Evolutionary conservation across 768 basidiomycete species (phyloP).

Genomic region (Glaciozyma antarctica): DNA sequence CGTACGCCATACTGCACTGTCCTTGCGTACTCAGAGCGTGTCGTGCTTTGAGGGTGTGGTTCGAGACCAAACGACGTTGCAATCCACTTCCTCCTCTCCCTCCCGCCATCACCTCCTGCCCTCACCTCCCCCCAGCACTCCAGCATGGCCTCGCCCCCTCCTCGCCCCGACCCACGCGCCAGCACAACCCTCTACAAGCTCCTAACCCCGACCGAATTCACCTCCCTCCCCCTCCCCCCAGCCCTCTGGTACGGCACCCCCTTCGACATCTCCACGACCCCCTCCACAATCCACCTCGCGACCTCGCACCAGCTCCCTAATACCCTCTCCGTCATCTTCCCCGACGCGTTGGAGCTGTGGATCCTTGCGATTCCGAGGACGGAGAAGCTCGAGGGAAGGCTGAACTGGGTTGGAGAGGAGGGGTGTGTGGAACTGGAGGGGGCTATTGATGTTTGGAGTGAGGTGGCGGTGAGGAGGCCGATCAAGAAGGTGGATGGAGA

Average conservation of each 20-base stretch:
- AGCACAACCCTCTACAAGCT: slow-evolving; percentile 1
- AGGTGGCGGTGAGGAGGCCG: not conserved
- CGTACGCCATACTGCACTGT: too few species aligned
- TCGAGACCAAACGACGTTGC: too few species aligned
- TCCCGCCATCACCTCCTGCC: too few species aligned
- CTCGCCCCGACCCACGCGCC: not conserved
- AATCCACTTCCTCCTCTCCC: too few species aligned
- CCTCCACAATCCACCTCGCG: not conserved
- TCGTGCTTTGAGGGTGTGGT: too few species aligned
- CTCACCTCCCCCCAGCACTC: too few species aligned
- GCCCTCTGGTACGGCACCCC: not conserved
- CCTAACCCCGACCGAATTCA: not conserved
- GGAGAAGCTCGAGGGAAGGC: not conserved
- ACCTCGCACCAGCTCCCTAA: not conserved
- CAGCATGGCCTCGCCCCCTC: too few species aligned
- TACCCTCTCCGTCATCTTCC: not conserved
- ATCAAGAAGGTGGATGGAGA: not conserved
- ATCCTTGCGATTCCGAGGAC: not conserved
- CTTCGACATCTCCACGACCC: not conserved
- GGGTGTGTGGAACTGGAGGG: not conserved
- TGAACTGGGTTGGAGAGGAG: not conserved
- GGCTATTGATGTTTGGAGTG: not conserved
- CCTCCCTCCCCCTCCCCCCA: not conserved
- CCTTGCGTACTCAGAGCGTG: too few species aligned
- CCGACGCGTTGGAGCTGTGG: not conserved